Percentiles rank a stretch among this genome's conserved stretches.
These are phyloP conservation scores for Tricholoma furcatifolium DNA, from an alignment of 768 basidiomycete genomes.

Conservation along the genomic window DNA sequence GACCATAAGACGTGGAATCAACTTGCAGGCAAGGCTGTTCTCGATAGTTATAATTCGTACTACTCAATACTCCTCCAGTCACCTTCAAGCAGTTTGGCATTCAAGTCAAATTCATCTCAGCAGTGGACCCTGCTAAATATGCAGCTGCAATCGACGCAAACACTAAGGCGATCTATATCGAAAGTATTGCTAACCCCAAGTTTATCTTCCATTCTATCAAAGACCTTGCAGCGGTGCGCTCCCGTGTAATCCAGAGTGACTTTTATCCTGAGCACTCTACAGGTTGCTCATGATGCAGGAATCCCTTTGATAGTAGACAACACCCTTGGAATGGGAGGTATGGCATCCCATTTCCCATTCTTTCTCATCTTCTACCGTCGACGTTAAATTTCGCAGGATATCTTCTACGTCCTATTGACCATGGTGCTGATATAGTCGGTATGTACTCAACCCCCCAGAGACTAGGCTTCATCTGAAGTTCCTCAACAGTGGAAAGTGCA, in stretches of 20 bases:
- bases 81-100: slow-evolving; percentile 71
- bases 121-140: background rate
- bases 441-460: too few species aligned
- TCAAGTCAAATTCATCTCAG: slow-evolving; percentile 36
- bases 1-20: slow-evolving; percentile 70
- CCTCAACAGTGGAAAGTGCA: background rate
- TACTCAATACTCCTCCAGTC: slow-evolving; percentile 29
- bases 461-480: background rate
- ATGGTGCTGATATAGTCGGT: slow-evolving; percentile 50
- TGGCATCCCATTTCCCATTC: background rate
- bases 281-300: slow-evolving; percentile 49
- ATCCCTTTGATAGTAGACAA: slow-evolving; percentile 33
- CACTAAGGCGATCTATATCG: slow-evolving; percentile 56
- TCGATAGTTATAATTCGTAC: too few species aligned
- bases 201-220: slow-evolving; percentile 46
- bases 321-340: slow-evolving; percentile 39
- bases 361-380: background rate
- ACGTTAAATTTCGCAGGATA: slow-evolving; percentile 34
- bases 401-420: slow-evolving; percentile 64
- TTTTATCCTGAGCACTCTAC: background rate
- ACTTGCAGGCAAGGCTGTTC: slow-evolving; percentile 46
- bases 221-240: slow-evolving; percentile 46
- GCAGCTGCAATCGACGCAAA: slow-evolving; percentile 45
- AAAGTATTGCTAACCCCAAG: slow-evolving; percentile 57
- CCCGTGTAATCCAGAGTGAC: background rate